Conservation (phyloP, 768 basidiomycete genomes). For the Hygrocybe punicea region DNA sequence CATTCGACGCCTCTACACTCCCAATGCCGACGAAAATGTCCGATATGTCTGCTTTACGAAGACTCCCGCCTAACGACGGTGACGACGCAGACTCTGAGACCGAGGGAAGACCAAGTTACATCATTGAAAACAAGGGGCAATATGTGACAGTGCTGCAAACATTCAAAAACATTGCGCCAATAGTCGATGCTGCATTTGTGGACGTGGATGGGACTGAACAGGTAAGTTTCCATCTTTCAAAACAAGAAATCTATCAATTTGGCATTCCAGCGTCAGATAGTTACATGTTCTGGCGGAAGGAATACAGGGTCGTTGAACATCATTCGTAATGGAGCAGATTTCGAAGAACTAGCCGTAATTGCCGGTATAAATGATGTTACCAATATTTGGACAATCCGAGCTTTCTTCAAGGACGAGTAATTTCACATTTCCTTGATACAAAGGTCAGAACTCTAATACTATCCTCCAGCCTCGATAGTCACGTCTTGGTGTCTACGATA, state of each 20-base stretch:
- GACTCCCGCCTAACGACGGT: conserved; percentile 37
- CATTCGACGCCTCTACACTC: conserved; percentile 43
- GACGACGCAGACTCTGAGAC: conserved; percentile 29
- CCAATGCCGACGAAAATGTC: conserved; percentile 49
- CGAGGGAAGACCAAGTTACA: conserved; percentile 34
- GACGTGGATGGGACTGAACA: conserved; percentile 71
- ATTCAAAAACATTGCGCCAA: conserved; percentile 78
- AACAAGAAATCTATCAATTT: background rate
- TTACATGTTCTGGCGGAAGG: conserved; percentile 81
- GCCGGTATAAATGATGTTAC: conserved; percentile 56
- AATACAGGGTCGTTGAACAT: conserved; percentile 75
- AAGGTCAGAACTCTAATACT: background rate
- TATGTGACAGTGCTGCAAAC: conserved; percentile 60
- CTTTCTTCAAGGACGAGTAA: conserved; percentile 48
- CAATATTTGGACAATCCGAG: conserved; percentile 59
- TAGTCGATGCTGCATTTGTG: conserved; percentile 73
- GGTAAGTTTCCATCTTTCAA: conserved; percentile 37
- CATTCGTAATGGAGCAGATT: conserved; percentile 78
- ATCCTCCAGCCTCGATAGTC: conserved; percentile 46
- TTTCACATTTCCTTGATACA: background rate
- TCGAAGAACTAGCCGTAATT: conserved; percentile 59
- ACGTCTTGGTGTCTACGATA: conserved; percentile 60
- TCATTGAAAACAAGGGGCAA: conserved; percentile 52
- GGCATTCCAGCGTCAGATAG: conserved; percentile 61
- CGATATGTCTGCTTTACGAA: conserved; percentile 37